Conservation (phyloP, 495 filamentous ascomycete genomes). For the Podospora didyma region DNA sequence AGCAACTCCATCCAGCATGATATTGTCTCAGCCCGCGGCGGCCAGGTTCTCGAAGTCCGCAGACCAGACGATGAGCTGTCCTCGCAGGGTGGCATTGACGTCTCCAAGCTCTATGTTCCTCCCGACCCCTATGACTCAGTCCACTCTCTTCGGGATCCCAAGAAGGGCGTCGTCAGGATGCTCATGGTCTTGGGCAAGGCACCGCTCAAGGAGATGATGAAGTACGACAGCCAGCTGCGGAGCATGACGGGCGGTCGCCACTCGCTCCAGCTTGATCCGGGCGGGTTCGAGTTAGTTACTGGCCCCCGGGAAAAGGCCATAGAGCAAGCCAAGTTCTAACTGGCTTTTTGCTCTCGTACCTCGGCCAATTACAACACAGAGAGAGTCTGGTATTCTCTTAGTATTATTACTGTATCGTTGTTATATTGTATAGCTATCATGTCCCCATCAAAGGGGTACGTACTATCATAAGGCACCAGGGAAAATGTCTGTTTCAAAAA, state of each 20-base stretch:
- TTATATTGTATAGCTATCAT: too few species aligned
- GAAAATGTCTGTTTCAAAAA: too few species aligned
- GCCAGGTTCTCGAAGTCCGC: constrained; percentile 77
- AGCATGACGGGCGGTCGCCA: constrained; percentile 86
- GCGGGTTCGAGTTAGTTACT: constrained; percentile 83
- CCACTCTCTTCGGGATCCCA: constrained; percentile 36
- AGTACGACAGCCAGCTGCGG: constrained; percentile 86
- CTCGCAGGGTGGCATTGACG: constrained; percentile 49
- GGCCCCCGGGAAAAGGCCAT: constrained; percentile 45
- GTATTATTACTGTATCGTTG: too few species aligned
- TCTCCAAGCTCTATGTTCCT: constrained; percentile 73
- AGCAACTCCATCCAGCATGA: constrained; percentile 89
- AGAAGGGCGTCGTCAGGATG: constrained; percentile 38
- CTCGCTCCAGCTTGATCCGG: constrained; percentile 86
- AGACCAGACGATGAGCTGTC: constrained; percentile 43
- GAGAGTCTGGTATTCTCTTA: too few species aligned
- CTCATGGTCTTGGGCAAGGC: constrained; percentile 72
- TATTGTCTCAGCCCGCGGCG: constrained; percentile 75
- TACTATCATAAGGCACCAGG: too few species aligned
- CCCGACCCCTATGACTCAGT: constrained; percentile 73
- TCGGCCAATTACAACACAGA: too few species aligned
- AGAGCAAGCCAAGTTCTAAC: constrained; percentile 4
- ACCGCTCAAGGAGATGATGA: constrained; percentile 94
- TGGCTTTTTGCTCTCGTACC: too few species aligned
- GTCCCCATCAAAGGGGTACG: too few species aligned